phyloP scores from a whole-genome alignment of 371 early-diverging fungal genomes.

The Conidiobolus incongruus region DNA sequence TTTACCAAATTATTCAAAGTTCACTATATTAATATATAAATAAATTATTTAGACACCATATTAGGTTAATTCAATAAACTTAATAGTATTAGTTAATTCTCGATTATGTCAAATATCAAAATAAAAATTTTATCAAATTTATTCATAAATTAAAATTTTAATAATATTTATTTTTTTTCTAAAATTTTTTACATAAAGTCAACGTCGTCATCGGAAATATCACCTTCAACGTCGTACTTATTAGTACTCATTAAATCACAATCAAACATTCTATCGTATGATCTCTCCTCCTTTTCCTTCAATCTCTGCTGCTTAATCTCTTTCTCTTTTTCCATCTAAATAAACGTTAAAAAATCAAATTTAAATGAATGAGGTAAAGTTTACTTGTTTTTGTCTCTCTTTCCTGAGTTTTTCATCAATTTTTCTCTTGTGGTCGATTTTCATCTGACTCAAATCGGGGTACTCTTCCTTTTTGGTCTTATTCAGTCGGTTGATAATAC shows the following conservation, averaged over 20 bases:
- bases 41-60: too few species aligned
- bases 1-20: too few species aligned
- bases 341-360: not conserved
- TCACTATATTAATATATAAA: too few species aligned
- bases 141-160: too few species aligned
- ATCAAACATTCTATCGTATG: not conserved
- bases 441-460: slow-evolving; percentile 54
- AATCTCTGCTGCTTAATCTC: not conserved
- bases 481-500: slow-evolving; percentile 75
- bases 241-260: slow-evolving; percentile 1
- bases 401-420: slow-evolving; percentile 13
- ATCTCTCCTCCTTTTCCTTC: not conserved
- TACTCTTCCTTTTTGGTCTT: slow-evolving; percentile 62
- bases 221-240: not conserved
- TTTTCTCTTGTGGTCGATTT: slow-evolving; percentile 33
- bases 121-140: too few species aligned
- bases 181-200: slow-evolving; percentile 6
- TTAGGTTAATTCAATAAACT: too few species aligned
- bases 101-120: too few species aligned
- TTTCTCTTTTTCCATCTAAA: not conserved
- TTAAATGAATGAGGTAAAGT: not conserved
- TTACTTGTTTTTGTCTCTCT: slow-evolving; percentile 9
- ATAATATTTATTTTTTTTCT: too few species aligned
- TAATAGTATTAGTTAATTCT: too few species aligned
- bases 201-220: slow-evolving; percentile 1